A percentile compares a stretch with the other conserved stretches of the same genome.
These are phyloP conservation scores for Phytopythium litorale DNA, from an alignment of 352 stramenopile genomes.

Conservation along the genomic window DNA sequence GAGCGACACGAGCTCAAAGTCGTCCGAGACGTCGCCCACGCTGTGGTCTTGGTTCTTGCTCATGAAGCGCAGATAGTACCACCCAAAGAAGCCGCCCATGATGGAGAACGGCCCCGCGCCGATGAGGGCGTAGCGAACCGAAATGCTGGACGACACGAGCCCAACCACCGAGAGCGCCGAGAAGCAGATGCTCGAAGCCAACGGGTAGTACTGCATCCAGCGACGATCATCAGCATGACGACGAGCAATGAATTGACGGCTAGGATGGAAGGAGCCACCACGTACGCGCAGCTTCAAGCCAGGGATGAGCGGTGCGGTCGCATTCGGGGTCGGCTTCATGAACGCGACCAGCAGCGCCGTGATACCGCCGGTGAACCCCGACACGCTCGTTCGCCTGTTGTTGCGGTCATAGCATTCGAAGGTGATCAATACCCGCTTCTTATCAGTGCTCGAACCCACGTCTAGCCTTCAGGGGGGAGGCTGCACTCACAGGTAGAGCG, in stretches of 20 bases:
- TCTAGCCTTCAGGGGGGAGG: neutral
- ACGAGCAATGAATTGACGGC: neutral
- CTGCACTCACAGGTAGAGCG: conserved; percentile 65
- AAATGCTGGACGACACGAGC: conserved; percentile 24
- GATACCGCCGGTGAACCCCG: conserved; percentile 73
- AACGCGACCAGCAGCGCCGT: conserved; percentile 77
- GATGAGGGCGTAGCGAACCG: conserved; percentile 48
- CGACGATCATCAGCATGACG: neutral
- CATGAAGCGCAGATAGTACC: conserved; percentile 85
- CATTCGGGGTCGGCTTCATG: conserved; percentile 69
- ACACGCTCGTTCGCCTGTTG: conserved; percentile 60
- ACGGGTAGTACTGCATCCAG: conserved; percentile 64
- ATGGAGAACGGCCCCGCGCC: conserved; percentile 72
- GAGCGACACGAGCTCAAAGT: conserved; percentile 68
- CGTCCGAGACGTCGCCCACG: conserved; percentile 71
- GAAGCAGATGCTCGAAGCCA: conserved; percentile 49
- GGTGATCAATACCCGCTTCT: neutral
- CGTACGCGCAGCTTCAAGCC: conserved; percentile 63
- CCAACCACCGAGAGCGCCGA: conserved; percentile 41
- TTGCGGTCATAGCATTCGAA: neutral
- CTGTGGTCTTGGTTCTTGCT: conserved; percentile 73
- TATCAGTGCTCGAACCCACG: neutral
- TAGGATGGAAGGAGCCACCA: neutral
- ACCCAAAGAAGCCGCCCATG: conserved; percentile 75
- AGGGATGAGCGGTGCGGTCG: conserved; percentile 46